A percentile compares a stretch with the other conserved stretches of the same genome.
These are phyloP conservation scores for Saccharum spontaneum DNA, from an alignment of 176 grass and related monocot species.

Conservation along the genomic window DNA sequence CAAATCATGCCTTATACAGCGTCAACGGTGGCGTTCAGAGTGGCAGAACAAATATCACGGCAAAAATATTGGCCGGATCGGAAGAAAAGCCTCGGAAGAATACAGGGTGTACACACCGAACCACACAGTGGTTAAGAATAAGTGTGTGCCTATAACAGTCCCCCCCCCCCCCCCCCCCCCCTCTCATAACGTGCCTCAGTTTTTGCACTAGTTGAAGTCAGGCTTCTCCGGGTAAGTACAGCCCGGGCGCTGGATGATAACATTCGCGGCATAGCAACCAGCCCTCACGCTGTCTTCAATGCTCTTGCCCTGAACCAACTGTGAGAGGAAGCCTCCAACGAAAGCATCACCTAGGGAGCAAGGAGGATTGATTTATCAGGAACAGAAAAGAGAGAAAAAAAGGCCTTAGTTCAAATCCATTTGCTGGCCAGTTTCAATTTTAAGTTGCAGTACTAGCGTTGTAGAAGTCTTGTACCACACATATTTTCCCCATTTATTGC, in stretches of 20 bases:
- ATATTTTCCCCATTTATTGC: background rate
- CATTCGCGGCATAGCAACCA: slow-evolving; percentile 86
- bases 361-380: background rate
- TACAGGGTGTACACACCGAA: slow-evolving; percentile 36
- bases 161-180: too few species aligned
- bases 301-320: slow-evolving; percentile 79
- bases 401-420: background rate
- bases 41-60: slow-evolving; percentile 29
- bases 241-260: slow-evolving; percentile 83
- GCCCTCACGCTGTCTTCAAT: slow-evolving; percentile 74
- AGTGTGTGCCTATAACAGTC: slow-evolving; percentile 10
- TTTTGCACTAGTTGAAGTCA: slow-evolving; percentile 65
- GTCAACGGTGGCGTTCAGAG: background rate
- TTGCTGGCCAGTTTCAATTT: background rate
- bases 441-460: background rate
- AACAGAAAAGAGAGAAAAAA: too few species aligned
- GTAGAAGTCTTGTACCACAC: background rate
- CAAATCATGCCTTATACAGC: slow-evolving; percentile 49
- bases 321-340: slow-evolving; percentile 95
- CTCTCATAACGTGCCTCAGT: background rate
- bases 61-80: slow-evolving; percentile 31
- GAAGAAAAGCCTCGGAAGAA: slow-evolving; percentile 41
- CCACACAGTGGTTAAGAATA: slow-evolving; percentile 17
- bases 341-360: slow-evolving; percentile 76
- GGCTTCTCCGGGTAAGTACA: slow-evolving; percentile 98